Evolutionary conservation across 2,329 filamentous ascomycete species (phyloP), one percentile per base, ranked within the genome.

Genomic region (Ascochyta koolunga): DNA sequence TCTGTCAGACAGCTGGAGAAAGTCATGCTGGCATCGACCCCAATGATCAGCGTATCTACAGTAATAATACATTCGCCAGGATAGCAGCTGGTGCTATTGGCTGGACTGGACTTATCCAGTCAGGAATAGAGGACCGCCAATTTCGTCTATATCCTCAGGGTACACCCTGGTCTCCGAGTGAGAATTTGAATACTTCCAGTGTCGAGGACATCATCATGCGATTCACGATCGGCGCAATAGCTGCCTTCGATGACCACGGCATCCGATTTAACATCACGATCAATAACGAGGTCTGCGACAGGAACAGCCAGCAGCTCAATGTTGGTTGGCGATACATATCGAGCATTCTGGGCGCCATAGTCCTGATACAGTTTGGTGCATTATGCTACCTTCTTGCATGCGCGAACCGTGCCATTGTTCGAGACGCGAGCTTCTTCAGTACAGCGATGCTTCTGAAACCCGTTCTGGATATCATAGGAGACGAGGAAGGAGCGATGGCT

Each of bases 191-290:
- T 0, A 49, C 29, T 2, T 4, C 48, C 0, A 54, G 66, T 1
- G 55, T 72, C 2, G 61, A 67, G 31, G 56, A 68, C 5, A n/a
- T 71, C 2, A 43, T 73, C 0, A 56, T 65, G 47, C 64, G 68
- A 4, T 73, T 68, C 42, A 67, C 64, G 1, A 68, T 72, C 36
- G 66, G 68, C 9, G 64, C 70, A 0, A 60, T 73, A 5, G 70
- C 71, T 0, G 69, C 70, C 1, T 72, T 70, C 31, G 69, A 74
- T 41, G 69, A 74, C 38, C 69, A 72, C 24, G 69, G 71, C 8
- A 55, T 66, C 8, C 63, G 61, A 2, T 65, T 67, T 49, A 61
- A 58, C 7, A 35, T 71, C 8, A 39, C 18, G 0, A 43, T 58
- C 0, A 39, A 50, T 50, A 60, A 54, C 52, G 33, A 16, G 50